Conservation (phyloP, 1,284 basidiomycete species). For the Phellopilus nigrolimitatus region DNA sequence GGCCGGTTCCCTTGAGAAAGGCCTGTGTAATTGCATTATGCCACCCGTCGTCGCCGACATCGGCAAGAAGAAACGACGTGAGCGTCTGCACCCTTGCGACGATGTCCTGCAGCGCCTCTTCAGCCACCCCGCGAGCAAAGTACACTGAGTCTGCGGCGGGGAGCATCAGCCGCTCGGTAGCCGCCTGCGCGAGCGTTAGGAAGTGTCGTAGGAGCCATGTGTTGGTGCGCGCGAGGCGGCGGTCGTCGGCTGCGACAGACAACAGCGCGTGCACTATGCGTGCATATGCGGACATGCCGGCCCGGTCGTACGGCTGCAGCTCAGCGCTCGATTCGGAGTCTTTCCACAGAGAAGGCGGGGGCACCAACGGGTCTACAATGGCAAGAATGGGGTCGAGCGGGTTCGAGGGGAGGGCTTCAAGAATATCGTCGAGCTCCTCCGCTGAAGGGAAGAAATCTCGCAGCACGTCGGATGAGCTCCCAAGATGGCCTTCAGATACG, state of each 20-base stretch:
- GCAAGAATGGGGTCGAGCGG: slow-evolving; percentile 55
- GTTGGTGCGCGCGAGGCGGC: slow-evolving; percentile 53
- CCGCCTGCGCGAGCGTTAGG: slow-evolving; percentile 52
- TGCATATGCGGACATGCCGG: slow-evolving; percentile 58
- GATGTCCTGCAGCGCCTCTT: slow-evolving; percentile 39
- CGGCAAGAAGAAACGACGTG: slow-evolving; percentile 63
- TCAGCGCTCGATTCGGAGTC: slow-evolving; percentile 11
- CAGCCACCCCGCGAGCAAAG: slow-evolving; percentile 39
- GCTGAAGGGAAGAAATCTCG: slow-evolving; percentile 50
- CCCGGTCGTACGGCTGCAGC: slow-evolving; percentile 35
- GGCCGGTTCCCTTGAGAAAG: slow-evolving; percentile 23
- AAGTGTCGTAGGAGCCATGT: slow-evolving; percentile 64
- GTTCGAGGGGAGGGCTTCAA: slow-evolving; percentile 42
- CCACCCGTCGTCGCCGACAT: slow-evolving; percentile 47
- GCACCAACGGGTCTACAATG: slow-evolving; percentile 57
- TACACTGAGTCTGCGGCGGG: slow-evolving; percentile 44
- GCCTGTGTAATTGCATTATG: slow-evolving; percentile 39
- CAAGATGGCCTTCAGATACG: slow-evolving; percentile 30
- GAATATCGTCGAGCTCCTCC: slow-evolving; percentile 43
- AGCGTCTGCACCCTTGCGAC: slow-evolving; percentile 54
- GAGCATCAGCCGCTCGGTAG: slow-evolving; percentile 50
- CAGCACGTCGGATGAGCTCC: slow-evolving; percentile 34
- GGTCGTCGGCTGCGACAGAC: slow-evolving; percentile 55
- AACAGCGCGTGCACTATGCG: slow-evolving; percentile 61
- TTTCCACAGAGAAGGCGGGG: slow-evolving; percentile 33